These are phyloP conservation scores for Neurospora sp. DNA, from an alignment of 495 filamentous ascomycete species.

Conservation along the genomic window DNA sequence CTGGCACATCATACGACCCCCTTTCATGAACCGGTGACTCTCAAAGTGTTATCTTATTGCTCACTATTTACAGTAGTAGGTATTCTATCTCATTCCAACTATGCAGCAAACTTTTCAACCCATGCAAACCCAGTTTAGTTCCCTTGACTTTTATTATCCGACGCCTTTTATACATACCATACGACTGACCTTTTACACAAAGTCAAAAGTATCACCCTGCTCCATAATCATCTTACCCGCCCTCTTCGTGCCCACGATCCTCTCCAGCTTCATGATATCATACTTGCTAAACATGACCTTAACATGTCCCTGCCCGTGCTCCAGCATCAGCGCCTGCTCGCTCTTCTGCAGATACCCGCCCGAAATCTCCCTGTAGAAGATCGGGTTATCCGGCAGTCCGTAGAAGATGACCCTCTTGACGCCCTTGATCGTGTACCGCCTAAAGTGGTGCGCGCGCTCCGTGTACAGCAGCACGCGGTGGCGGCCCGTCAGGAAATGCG, in stretches of 20 bases:
- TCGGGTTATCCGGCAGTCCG: constrained; percentile 74
- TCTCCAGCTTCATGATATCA: constrained; percentile 80
- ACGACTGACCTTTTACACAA: constrained; percentile 25
- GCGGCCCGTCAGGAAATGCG: constrained; percentile 74
- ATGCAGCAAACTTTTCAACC: background rate
- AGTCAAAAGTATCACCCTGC: constrained; percentile 85
- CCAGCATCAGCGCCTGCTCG: constrained; percentile 42
- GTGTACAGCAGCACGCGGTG: constrained; percentile 83
- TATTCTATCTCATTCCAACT: background rate
- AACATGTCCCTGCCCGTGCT: constrained; percentile 45
- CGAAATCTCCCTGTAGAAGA: constrained; percentile 82
- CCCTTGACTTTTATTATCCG: background rate
- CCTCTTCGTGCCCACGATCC: constrained; percentile 72
- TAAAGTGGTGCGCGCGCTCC: constrained; percentile 89
- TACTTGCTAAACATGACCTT: constrained; percentile 76
- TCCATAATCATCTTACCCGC: constrained; percentile 67
- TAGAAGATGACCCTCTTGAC: constrained; percentile 78
- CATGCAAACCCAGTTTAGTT: background rate
- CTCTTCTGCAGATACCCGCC: constrained; percentile 54
- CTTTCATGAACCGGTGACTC: background rate
- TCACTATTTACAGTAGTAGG: background rate
- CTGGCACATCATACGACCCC: background rate
- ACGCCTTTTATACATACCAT: background rate
- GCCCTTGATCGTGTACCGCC: constrained; percentile 68
- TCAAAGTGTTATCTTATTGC: background rate